phyloP scores from a whole-genome alignment of 2,329 filamentous ascomycete species.

The Beauveria medogensis region DNA sequence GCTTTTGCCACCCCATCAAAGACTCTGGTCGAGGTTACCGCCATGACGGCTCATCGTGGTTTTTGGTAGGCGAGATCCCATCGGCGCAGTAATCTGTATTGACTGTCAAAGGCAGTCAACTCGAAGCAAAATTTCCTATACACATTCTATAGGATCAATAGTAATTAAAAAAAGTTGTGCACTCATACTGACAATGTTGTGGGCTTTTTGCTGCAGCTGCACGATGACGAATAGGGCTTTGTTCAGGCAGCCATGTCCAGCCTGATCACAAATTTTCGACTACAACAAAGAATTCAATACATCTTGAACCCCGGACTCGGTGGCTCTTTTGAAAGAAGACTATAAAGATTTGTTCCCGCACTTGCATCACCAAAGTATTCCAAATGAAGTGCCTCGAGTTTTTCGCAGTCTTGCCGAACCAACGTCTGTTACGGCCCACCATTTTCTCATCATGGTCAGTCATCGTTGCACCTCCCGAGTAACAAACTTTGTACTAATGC shows the following conservation, averaged over 20 bases:
- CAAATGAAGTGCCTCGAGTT: neutral
- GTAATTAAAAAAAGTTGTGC: neutral
- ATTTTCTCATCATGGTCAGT: neutral
- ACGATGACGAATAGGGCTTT: neutral
- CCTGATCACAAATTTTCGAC: neutral
- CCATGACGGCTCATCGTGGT: neutral
- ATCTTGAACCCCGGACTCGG: too few relatives aligned
- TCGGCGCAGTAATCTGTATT: neutral
- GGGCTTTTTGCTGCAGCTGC: neutral
- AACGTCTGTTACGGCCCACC: neutral
- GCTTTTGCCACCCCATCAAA: slow-evolving; percentile 48
- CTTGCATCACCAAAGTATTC: neutral
- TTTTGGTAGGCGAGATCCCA: neutral
- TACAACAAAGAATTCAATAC: too few relatives aligned
- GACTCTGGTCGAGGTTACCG: slow-evolving; percentile 45
- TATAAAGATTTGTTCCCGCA: too few relatives aligned
- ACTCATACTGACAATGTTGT: neutral
- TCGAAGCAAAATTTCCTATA: neutral
- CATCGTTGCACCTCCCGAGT: neutral
- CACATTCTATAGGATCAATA: neutral
- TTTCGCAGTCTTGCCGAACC: neutral
- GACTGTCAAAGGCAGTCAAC: too few relatives aligned
- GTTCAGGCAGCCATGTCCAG: neutral
- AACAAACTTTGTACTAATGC: neutral
- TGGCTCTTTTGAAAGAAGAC: too few relatives aligned